Evolutionary conservation across 164 flowering plant genomes (phyloP).

Genomic region (Santalum album): DNA sequence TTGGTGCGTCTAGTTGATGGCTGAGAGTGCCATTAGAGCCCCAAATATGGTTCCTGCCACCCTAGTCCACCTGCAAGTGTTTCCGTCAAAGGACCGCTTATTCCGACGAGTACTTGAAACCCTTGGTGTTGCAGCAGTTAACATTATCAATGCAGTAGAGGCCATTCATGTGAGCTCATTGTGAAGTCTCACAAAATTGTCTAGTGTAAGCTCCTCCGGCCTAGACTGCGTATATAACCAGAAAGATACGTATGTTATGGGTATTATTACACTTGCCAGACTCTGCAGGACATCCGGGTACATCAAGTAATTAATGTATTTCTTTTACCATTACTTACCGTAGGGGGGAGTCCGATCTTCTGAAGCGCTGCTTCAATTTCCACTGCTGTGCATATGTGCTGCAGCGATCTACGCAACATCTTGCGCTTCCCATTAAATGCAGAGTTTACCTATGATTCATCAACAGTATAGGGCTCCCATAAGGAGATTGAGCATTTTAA

Average conservation of each 20-base stretch:
- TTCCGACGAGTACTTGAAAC: no score
- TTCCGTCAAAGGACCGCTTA: no score
- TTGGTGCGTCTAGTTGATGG: no score
- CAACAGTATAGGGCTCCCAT: not conserved
- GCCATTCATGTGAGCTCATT: slow-evolving; percentile 21
- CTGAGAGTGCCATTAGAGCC: no score
- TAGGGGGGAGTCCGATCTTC: slow-evolving; percentile 46
- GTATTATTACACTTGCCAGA: not conserved
- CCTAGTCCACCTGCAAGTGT: no score
- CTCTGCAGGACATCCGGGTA: not conserved
- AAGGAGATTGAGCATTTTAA: not conserved
- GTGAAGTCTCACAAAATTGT: slow-evolving; percentile 80
- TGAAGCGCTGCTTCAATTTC: slow-evolving; percentile 71
- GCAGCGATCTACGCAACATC: slow-evolving; percentile 82
- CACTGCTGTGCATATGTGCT: slow-evolving; percentile 49
- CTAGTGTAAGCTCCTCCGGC: slow-evolving; percentile 84
- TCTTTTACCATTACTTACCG: slow-evolving; percentile 31
- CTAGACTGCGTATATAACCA: slow-evolving; percentile 50
- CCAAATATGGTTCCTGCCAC: no score
- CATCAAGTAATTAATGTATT: not conserved
- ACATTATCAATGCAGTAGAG: no score
- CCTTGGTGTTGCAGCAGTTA: no score
- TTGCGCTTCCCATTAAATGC: slow-evolving; percentile 93
- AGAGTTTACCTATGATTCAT: slow-evolving; percentile 56
- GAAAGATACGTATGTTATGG: not conserved